Base-by-base conservation (phyloP, 2,329 filamentous ascomycete genomes). In the Neofusicoccum kwambonambiense region DNA sequence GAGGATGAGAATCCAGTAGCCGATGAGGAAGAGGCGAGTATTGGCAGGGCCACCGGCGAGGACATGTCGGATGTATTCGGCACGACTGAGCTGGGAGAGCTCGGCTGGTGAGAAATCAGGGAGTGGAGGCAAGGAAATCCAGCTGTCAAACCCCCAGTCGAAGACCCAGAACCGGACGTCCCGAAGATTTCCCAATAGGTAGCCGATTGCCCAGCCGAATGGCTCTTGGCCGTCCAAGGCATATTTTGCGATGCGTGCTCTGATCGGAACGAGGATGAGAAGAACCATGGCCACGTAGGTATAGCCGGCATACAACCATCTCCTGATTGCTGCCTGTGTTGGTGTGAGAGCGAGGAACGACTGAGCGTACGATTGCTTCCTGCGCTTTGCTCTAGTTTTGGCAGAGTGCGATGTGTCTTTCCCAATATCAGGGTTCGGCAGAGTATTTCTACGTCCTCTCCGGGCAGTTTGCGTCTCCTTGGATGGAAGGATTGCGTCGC, bases 161-260 rank as follows among this genome's bases (percentile, higher is more conserved):
- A 92, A 82, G 8, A 94, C 85, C 74, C 90, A 84, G 74, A 90
- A 88, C 27, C 93, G 85, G 69, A 97, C 87, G 72, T 82, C 83
- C 0, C 86, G 83, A 11, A 93, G 74, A 70, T 96, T 90, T 12
- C 94, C 93, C 67, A 98, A 86, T 2, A 97, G 80, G 76, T 99
- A 99, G 1, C 92, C 90, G 11, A 97, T 77, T 0, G 92, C 93
- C 95, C 95, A 99, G 2, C 94, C 92, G 50, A 99, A 86, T 0
- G 95, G 93, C 70, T 99, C 95, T 60, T 87, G 80, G 15, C 87
- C 87, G 39, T 84, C 73, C 1, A 99, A 82, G 13, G 92, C 93
- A 67, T 85, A 82, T 49, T 79, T 78, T 44, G 84, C 79, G 57
- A 98, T 87, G 69, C 92, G 90, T 2, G 82, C 81, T 62, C 93